phyloP scores from a whole-genome alignment of 2,329 filamentous ascomycete genomes.

The Pseudogymnoascus sp. region DNA sequence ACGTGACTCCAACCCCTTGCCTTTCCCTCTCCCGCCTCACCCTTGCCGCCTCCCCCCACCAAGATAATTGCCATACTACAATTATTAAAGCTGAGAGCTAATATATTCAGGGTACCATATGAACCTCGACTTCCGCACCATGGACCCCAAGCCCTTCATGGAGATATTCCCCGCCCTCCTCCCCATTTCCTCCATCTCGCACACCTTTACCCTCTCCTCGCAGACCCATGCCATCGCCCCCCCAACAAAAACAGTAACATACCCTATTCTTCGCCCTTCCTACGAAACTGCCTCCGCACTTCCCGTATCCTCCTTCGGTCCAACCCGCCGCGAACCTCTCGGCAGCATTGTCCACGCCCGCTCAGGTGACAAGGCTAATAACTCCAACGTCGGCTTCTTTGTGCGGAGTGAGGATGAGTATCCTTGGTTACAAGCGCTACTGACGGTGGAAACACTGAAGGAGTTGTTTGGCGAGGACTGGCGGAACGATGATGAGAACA shows the following conservation, averaged over 20 bases:
- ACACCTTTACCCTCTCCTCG: too few relatives aligned
- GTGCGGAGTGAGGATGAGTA: slow-evolving; percentile 17
- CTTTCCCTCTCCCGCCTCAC: too few relatives aligned
- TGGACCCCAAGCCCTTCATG: slow-evolving; percentile 37
- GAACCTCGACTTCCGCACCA: slow-evolving; percentile 38
- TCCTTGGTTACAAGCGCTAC: slow-evolving; percentile 14
- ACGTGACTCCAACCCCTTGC: too few relatives aligned
- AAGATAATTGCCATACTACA: too few relatives aligned
- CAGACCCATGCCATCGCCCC: too few relatives aligned
- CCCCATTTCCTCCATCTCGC: too few relatives aligned
- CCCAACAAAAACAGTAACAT: too few relatives aligned
- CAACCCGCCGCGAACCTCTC: slow-evolving; percentile 18
- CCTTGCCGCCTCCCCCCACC: too few relatives aligned
- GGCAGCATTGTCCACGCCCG: slow-evolving; percentile 30
- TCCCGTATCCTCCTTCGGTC: slow-evolving; percentile 21
- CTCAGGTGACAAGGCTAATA: slow-evolving; percentile 30
- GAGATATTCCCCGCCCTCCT: slow-evolving; percentile 31
- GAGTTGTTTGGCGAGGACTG: slow-evolving; percentile 15
- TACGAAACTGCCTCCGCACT: slow-evolving; percentile 11
- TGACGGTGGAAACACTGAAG: slow-evolving; percentile 14
- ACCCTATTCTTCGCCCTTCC: slow-evolving; percentile 16
- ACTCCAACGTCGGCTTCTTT: slow-evolving; percentile 32
- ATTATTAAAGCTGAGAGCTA: too few relatives aligned
- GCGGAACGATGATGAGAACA: neutral
- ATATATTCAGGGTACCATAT: slow-evolving; percentile 31